Evolutionary conservation across 352 stramenopile species (phyloP), one percentile per base, ranked within the genome.

Genomic region (Globisporangium takayamanum): DNA sequence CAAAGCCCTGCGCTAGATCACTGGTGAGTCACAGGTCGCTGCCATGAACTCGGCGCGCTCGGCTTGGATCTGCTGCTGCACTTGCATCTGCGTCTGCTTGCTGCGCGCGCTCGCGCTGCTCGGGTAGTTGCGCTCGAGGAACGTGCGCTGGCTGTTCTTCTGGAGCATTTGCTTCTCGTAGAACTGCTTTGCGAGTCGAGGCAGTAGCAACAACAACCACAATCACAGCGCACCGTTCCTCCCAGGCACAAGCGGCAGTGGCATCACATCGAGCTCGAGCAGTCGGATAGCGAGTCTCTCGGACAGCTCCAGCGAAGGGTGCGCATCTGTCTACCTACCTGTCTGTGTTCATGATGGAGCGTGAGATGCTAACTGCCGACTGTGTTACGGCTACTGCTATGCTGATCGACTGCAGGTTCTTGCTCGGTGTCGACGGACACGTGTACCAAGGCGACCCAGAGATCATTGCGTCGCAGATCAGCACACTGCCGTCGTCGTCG

Each of bases 381-480:
- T 20, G 12, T 1, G 22, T 52, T 15, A 0, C 47, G 18, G 20
- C 12, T 26, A 26, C 8, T 33, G n/a, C n/a, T n/a, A n/a, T n/a
- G n/a, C 30, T 36, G 30, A 36, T 42, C 18, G 30, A 2, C 15
- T 28, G 47, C 37, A 91, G 82, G 20, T 94, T 91, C 39, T 51
- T 94, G 28, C 66, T 94, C 14, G 84, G 84, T 16, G 71, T 91
- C n/a, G 82, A 92, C 63, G 84, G 82, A 15, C 82, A 89, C 51
- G 74, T 94, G 22, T 94, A 92, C 30, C 82, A 92, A 63, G 84
- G 75, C 26, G 84, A 92, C 51, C 74, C 74, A 16, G 76, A 89
- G 47, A 42, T 89, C 36, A 64, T 89, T 14, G 68, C 73, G 22
- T 57, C 70, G 14, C 72, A 86, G 39, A 49, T 78, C 16, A 70